phyloP scores from a whole-genome alignment of 2,329 filamentous ascomycete species.

The Alternaria viburni region DNA sequence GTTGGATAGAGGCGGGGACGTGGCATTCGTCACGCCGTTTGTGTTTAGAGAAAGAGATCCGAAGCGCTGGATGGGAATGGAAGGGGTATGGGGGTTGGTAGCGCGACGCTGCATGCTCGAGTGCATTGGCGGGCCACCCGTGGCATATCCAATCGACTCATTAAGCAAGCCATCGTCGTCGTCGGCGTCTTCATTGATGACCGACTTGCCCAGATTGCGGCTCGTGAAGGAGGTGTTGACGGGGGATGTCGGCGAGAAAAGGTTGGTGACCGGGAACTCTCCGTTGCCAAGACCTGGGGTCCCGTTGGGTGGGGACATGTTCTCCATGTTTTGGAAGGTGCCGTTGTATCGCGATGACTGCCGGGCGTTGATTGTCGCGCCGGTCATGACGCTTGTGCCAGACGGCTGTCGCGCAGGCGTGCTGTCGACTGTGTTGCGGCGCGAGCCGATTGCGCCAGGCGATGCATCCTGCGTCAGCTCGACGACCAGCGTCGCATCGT shows the following conservation, averaged over 20 bases:
- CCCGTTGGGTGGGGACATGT: slow-evolving; percentile 64
- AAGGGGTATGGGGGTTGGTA: slow-evolving; percentile 75
- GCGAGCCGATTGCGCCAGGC: slow-evolving; percentile 51
- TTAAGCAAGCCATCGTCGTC: slow-evolving; percentile 77
- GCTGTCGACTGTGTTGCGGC: slow-evolving; percentile 63
- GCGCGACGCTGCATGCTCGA: slow-evolving; percentile 66
- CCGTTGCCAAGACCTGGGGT: slow-evolving; percentile 61
- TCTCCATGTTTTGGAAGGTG: slow-evolving; percentile 67
- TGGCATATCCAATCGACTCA: slow-evolving; percentile 74
- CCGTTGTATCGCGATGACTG: slow-evolving; percentile 67
- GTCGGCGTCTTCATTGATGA: slow-evolving; percentile 73
- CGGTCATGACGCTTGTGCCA: slow-evolving; percentile 54
- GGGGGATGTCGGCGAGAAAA: slow-evolving; percentile 77
- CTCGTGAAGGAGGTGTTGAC: slow-evolving; percentile 74
- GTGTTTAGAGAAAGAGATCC: slow-evolving; percentile 74
- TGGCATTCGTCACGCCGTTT: slow-evolving; percentile 52
- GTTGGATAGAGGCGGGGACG: slow-evolving; percentile 62
- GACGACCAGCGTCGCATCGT: slow-evolving; percentile 64
- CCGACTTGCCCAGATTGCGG: slow-evolving; percentile 66
- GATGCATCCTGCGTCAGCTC: slow-evolving; percentile 59
- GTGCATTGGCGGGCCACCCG: slow-evolving; percentile 64
- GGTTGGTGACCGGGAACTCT: slow-evolving; percentile 67
- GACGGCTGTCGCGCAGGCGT: slow-evolving; percentile 51
- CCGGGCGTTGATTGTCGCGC: slow-evolving; percentile 48
- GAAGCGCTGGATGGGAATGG: slow-evolving; percentile 73